Evolutionary conservation across 2,329 filamentous ascomycete species (phyloP).

Genomic region (Curvularia hawaiiensis): DNA sequence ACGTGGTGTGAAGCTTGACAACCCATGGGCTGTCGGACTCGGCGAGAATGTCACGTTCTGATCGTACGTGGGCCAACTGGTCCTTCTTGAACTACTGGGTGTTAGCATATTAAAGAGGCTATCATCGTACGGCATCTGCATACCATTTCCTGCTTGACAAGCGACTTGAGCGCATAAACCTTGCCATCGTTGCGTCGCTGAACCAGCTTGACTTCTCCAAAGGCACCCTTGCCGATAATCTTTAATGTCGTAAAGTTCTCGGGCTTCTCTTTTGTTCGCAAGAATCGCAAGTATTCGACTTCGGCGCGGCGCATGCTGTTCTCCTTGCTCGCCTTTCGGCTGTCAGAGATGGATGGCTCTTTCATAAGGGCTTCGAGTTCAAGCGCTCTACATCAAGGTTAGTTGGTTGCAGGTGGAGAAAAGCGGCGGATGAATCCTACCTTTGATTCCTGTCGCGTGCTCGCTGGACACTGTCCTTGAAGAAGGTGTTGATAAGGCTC

Average conservation of each 20-base stretch:
- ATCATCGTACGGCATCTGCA: constrained; percentile 1
- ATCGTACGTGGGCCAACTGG: constrained; percentile 94
- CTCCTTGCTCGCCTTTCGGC: constrained; percentile 83
- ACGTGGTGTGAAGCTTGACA: constrained; percentile 97
- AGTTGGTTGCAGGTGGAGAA: constrained; percentile 8
- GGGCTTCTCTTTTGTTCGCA: constrained; percentile 90
- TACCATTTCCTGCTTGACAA: constrained; percentile 97
- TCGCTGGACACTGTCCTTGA: constrained; percentile 97
- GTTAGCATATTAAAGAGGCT: constrained; percentile 23
- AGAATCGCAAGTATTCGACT: constrained; percentile 89
- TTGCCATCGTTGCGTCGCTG: constrained; percentile 96
- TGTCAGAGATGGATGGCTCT: constrained; percentile 74
- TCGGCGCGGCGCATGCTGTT: constrained; percentile 85
- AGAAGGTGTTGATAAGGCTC: constrained; percentile 76
- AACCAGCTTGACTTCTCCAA: constrained; percentile 96
- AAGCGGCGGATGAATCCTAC: constrained; percentile 57
- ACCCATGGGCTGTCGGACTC: constrained; percentile 99
- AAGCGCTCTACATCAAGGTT: constrained; percentile 69
- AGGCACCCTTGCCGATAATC: constrained; percentile 98
- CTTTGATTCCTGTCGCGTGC: constrained; percentile 93
- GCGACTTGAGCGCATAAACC: constrained; percentile 96
- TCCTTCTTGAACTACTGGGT: constrained; percentile 83
- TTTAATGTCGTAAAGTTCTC: constrained; percentile 96
- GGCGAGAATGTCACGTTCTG: constrained; percentile 95
- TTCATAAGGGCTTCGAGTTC: constrained; percentile 87